These are phyloP conservation scores for Talinum fruticosum DNA, from an alignment of 148 eudicot species.

Conservation along the genomic window DNA sequence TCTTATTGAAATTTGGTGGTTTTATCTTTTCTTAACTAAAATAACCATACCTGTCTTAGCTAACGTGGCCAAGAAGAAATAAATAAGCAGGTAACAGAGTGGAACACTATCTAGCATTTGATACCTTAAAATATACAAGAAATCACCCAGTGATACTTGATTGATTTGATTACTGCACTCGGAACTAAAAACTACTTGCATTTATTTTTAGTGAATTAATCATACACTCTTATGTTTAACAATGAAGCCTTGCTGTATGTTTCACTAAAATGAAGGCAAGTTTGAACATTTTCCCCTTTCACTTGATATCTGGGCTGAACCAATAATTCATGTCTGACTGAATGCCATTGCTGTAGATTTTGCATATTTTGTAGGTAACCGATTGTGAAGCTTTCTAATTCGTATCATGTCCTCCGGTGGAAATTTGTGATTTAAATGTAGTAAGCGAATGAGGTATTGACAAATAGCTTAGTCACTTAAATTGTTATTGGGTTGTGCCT, in stretches of 20 bases:
- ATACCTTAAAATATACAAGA: neutral
- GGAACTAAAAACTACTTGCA: neutral
- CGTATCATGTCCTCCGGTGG: neutral
- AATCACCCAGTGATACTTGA: neutral
- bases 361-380: neutral
- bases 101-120: neutral
- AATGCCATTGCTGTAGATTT: neutral
- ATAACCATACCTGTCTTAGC: neutral
- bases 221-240: neutral
- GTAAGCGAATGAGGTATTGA: neutral
- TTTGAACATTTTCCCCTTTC: neutral
- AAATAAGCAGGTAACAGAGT: neutral
- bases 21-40: neutral
- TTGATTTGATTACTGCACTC: neutral
- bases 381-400: neutral
- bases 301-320: neutral
- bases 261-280: neutral
- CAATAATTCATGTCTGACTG: neutral
- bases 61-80: neutral
- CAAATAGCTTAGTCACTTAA: neutral
- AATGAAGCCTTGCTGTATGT: neutral
- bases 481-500: constrained; percentile 18
- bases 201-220: neutral
- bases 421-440: neutral
- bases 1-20: neutral